Evolutionary conservation across 2,329 filamentous ascomycete species (phyloP), one percentile per base, ranked within the genome.

Genomic region (Pezicula radicicola): DNA sequence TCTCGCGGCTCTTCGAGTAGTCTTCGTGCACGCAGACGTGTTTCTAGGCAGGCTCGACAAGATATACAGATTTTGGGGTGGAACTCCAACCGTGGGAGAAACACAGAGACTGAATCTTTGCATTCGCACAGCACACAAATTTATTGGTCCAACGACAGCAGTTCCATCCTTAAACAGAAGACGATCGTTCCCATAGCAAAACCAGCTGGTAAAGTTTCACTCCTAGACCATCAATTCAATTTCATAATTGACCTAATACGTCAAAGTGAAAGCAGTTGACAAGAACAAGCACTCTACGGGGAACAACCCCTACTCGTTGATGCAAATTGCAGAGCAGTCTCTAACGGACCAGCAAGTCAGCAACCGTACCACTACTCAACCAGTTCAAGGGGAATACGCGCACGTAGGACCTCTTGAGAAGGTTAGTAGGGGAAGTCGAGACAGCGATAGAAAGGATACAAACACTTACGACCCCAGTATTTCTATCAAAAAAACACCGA

Each of bases 61-160:
- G 40, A 58, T 28, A 57, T 58, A 51, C 46, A 60, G 50, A 48
- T 55, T 25, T 62, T 61, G 54, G 58, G 60, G 18, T 59, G 58
- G 55, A 49, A 55, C 42, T 55, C 54, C 10, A 33, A 13, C 7
- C 48, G 48, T 4, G 40, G 16, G 18, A 13, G 39, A 21, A 16
- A 42, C 7, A 30, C 28, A 30, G 10, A 30, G 7, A 30, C 28
- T 9, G 28, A 30, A 30, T 30, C 28, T 30, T 30, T 12, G 28
- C 28, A 30, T 9, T 30, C 28, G 8, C 39, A 41, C 7, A 41
- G 39, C 39, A 16, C 19, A 8, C 19, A 16, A n/a, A 41, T 41
- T n/a, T 21, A 9, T 13, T 18, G 19, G 39, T 41, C 39, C 13
- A 8, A 10, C 42, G n/a, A 45, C 42, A 40, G 37, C n/a, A 40